Evolutionary conservation across 140 eudicot species (phyloP), one percentile per base, ranked within the genome.

Genomic region (Artemisia princeps): DNA sequence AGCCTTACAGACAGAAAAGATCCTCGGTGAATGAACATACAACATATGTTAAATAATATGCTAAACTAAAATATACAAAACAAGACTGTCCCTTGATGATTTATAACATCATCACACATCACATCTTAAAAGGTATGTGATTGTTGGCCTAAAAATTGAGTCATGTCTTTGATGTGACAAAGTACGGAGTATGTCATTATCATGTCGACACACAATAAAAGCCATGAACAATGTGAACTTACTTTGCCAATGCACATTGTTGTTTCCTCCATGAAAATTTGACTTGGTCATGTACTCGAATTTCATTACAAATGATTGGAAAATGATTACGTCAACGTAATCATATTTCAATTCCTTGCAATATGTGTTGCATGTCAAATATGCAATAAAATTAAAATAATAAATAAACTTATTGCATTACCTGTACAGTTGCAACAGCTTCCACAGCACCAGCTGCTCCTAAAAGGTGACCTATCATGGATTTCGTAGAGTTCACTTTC

Each of bases 391-490:
- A 20, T 17, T 10, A 6, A 56, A 22, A 56, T 22, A 24, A 56
- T n/a, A 56, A 26, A 63, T 9, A 45, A 53, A 53, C 24, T 28
- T 17, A 26, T 61, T 13, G 59, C 16, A 23, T 63, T 60, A 87
- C 95, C 95, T 87, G 95, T 74, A 87, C 77, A 74, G 90, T 84
- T 73, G 95, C 95, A 74, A 87, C 90, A 59, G 95, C 95, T 78
- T 87, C 95, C 50, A 87, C 90, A 65, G 87, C 95, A 67, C 95
- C 90, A 77, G 95, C 87, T 74, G 95, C 95, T 19, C 95, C 95
- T 42, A 87, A 82, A 53, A 87, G 90, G 71, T 87, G 95, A 30
- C 95, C 95, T 20, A 83, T 84, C 95, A 87, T 87, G 23, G 95
- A 87, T 55, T 87, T 87, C 70, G 95, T 81, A 19, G 95, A 87